Base-by-base conservation (phyloP, 768 basidiomycete species). In the Daedalea quercina region DNA sequence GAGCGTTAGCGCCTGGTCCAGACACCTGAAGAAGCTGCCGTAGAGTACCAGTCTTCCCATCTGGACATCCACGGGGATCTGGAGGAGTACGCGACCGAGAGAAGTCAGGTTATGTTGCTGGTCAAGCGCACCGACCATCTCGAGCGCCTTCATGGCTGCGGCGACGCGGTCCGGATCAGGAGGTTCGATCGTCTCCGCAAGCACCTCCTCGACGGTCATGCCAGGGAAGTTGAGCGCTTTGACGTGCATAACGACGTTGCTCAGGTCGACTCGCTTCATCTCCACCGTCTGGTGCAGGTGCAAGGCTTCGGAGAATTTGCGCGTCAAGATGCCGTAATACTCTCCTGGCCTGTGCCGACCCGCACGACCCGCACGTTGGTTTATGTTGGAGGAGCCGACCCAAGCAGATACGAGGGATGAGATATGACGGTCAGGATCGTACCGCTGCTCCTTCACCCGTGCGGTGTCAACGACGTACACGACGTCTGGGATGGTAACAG, bases 211-310 rank as follows among this genome's bases (percentile, higher is more conserved):
- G 6, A 92, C 89, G 25, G 81, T 70, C 82, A 93, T 82, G 42
- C 80, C 82, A 6, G 90, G 89, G 65, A 96, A 87, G 65, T 91
- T 84, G 33, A 96, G 77, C 9, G 93, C 93, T 63, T 95, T 96
- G 67, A 97, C 81, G 65, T 94, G 94, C 94, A 97, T 97, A 15
- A 95, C 91, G 44, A 94, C 86, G 63, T 93, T 92, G 61, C 83
- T 89, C 59, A 95, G 66, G 67, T 94, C 92, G 12, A 86, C 81
- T 31, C 93, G 79, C 65, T 91, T 91, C 93, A 97, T 97, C 73
- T 96, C 94, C 34, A 96, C 94, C 1, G 84, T 84, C 66, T 94
- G 92, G 63, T 95, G 85, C 24, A 88, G 78, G 48, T 81, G 76
- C 44, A 97, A 74, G 11, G 72, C 68, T 15, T 71, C 70, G 2